Evolutionary conservation across 1,284 basidiomycete genomes (phyloP).

Genomic region (Cryptococcus sp.): DNA sequence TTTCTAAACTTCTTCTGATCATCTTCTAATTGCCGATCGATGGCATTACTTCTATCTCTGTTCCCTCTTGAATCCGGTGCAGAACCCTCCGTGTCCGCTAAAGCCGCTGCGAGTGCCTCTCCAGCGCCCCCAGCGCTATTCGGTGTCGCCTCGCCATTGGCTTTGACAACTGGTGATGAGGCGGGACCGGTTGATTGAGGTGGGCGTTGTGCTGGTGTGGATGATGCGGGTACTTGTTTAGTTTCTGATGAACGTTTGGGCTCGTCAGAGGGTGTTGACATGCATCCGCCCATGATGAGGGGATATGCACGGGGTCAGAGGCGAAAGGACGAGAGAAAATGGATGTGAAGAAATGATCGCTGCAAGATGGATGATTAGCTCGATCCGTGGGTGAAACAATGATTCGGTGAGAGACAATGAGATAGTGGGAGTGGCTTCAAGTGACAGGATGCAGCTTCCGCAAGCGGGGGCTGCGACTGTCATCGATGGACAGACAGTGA

Average conservation of each 20-base stretch:
- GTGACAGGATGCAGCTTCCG: too few species aligned
- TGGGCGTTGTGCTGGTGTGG: constrained; percentile 7
- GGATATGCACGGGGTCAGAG: neutral
- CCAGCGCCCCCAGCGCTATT: constrained; percentile 11
- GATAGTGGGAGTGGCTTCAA: too few species aligned
- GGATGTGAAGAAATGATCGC: too few species aligned
- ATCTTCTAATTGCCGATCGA: constrained; percentile 60
- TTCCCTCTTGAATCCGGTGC: constrained; percentile 45
- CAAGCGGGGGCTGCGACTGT: too few species aligned
- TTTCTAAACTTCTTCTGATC: constrained; percentile 68
- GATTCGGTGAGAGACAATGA: too few species aligned
- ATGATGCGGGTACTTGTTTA: neutral
- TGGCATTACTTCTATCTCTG: constrained; percentile 63
- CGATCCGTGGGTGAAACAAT: too few species aligned
- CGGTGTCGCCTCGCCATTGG: constrained; percentile 17
- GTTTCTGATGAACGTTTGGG: constrained; percentile 18
- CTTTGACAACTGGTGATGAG: constrained; percentile 9
- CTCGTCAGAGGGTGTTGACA: constrained; percentile 35
- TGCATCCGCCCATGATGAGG: constrained; percentile 41
- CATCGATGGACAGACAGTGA: too few species aligned
- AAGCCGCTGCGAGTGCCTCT: constrained; percentile 41
- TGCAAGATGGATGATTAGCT: too few species aligned
- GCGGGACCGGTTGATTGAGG: neutral
- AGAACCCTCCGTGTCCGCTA: constrained; percentile 34
- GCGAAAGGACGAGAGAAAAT: too few species aligned